Conservation (phyloP, 768 basidiomycete species). For the Mycena epipterygia region DNA sequence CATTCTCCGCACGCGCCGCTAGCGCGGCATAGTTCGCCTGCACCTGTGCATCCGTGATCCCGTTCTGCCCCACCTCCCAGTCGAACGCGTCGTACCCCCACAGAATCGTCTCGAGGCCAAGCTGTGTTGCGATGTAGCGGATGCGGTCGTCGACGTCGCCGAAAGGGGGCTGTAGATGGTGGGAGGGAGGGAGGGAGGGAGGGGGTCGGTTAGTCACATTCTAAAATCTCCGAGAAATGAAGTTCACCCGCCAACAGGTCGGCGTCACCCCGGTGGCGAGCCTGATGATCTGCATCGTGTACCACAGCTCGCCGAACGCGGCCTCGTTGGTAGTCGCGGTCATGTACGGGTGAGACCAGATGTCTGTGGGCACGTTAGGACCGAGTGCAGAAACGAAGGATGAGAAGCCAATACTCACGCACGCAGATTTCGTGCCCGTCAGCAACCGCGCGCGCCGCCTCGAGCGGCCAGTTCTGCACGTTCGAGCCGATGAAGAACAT, state of each 20-base stretch:
- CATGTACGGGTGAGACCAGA: constrained; percentile 72
- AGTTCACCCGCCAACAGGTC: constrained; percentile 65
- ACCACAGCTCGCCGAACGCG: constrained; percentile 86
- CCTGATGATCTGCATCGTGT: constrained; percentile 72
- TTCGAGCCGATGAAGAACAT: constrained; percentile 76
- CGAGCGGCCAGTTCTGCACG: constrained; percentile 66
- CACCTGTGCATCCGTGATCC: not conserved
- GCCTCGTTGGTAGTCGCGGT: constrained; percentile 71
- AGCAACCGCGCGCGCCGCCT: constrained; percentile 63
- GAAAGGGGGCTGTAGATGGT: constrained; percentile 6
- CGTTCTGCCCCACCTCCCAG: constrained; percentile 39
- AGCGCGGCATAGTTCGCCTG: constrained; percentile 24
- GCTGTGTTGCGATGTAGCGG: constrained; percentile 25
- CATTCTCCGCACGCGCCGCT: not conserved
- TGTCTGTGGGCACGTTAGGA: constrained; percentile 48
- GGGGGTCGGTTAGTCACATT: not conserved
- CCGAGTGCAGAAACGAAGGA: not conserved
- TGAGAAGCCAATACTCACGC: constrained; percentile 55
- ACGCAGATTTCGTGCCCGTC: constrained; percentile 73
- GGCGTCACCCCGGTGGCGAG: constrained; percentile 69
- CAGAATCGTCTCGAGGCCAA: constrained; percentile 65
- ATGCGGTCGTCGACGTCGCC: constrained; percentile 34
- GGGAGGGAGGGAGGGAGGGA: not conserved
- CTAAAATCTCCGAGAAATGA: not conserved
- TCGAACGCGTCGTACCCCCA: constrained; percentile 72